Evolutionary conservation across 164 flowering plant genomes (phyloP).

Genomic region (Malania oleifera): DNA sequence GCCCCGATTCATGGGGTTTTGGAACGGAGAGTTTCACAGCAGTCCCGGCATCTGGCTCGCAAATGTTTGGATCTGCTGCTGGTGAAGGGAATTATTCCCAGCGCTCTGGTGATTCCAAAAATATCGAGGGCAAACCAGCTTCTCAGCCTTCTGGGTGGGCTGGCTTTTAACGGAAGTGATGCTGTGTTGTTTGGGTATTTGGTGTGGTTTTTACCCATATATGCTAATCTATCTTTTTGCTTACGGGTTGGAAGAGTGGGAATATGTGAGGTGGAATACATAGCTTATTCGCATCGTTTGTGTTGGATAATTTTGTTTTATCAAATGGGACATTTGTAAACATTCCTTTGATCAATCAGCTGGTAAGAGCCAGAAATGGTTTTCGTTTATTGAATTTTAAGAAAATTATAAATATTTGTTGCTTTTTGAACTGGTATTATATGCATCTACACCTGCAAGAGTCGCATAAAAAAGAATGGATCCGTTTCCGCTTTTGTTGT

Average conservation of each 20-base stretch:
- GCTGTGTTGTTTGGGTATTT: neutral
- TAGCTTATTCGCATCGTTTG: conserved; percentile 1
- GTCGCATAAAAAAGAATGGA: too few relatives aligned
- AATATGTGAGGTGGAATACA: neutral
- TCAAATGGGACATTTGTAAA: neutral
- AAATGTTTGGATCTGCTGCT: conserved; percentile 23
- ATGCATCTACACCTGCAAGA: too few relatives aligned
- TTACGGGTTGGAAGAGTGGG: neutral
- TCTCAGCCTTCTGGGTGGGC: conserved; percentile 99
- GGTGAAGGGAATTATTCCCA: conserved; percentile 41
- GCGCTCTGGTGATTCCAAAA: conserved; percentile 40
- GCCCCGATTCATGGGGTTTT: conserved; percentile 65
- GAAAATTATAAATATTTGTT: too few relatives aligned
- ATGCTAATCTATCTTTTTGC: too few relatives aligned
- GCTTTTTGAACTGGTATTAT: too few relatives aligned
- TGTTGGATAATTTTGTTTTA: neutral
- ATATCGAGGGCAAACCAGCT: conserved; percentile 36
- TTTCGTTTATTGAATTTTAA: too few relatives aligned
- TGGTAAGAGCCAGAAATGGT: too few relatives aligned
- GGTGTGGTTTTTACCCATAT: neutral
- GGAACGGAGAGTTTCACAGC: conserved; percentile 77
- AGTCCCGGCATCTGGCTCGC: conserved; percentile 44
- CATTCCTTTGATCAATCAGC: conserved; percentile 7
- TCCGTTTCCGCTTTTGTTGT: too few relatives aligned
- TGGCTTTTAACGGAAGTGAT: conserved; percentile 54